These are phyloP conservation scores for Globisporangium sylvaticum DNA, from an alignment of 352 stramenopile genomes.

Conservation along the genomic window DNA sequence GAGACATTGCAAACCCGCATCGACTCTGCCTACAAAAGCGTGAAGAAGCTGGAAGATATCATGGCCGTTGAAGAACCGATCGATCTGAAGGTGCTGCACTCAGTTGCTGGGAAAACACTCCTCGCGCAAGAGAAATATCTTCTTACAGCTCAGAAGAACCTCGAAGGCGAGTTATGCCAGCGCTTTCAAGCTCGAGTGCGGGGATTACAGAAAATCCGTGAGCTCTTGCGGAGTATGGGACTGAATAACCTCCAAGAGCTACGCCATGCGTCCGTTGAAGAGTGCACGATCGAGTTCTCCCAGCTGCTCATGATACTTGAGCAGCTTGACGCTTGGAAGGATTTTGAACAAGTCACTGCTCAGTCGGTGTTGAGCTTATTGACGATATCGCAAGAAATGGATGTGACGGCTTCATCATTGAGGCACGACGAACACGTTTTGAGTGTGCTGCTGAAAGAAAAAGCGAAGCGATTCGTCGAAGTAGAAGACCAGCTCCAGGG, in stretches of 20 bases:
- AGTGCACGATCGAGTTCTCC: conserved; percentile 19
- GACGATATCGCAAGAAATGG: conserved; percentile 8
- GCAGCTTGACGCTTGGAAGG: conserved; percentile 24
- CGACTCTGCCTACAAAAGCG: conserved; percentile 25
- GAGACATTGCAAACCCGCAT: conserved; percentile 48
- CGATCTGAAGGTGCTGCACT: conserved; percentile 32
- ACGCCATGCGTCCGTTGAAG: conserved; percentile 31
- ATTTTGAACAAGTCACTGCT: conserved; percentile 19
- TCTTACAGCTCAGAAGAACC: conserved; percentile 18
- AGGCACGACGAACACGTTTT: conserved; percentile 40
- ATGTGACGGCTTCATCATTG: conserved; percentile 23
- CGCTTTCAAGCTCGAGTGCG: conserved; percentile 33
- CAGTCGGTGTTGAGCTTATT: conserved; percentile 10
- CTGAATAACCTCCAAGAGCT: conserved; percentile 37
- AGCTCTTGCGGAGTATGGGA: conserved; percentile 36
- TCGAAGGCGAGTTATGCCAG: conserved; percentile 42
- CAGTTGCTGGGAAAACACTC: conserved; percentile 33
- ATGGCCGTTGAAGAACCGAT: conserved; percentile 34
- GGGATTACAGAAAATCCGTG: conserved; percentile 30
- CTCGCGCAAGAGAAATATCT: conserved; percentile 59
- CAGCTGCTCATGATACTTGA: conserved; percentile 6
- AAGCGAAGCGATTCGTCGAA: conserved; percentile 50
- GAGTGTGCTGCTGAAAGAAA: conserved; percentile 52
- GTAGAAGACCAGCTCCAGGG: conserved; percentile 39
- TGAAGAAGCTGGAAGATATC: conserved; percentile 46